phyloP scores from a whole-genome alignment of 2,329 filamentous ascomycete species.

The Cercospora brassicicola region DNA sequence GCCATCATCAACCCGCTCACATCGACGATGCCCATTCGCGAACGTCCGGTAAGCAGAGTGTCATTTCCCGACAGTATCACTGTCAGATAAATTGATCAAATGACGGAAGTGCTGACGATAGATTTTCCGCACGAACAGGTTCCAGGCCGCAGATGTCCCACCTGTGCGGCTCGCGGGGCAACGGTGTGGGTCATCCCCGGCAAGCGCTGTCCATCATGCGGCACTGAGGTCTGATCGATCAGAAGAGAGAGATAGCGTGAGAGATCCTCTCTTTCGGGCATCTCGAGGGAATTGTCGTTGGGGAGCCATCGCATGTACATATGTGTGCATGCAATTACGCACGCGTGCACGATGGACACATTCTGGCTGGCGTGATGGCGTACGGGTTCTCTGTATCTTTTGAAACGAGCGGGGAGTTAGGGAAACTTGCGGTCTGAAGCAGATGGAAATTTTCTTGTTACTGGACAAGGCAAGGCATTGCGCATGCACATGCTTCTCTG shows the following conservation, averaged over 20 bases:
- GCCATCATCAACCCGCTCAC: neutral
- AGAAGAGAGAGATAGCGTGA: neutral
- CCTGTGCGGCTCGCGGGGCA: conserved; percentile 34
- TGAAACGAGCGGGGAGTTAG: neutral
- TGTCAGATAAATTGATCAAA: neutral
- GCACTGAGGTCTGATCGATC: conserved; percentile 31
- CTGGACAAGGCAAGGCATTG: neutral
- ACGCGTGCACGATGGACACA: neutral
- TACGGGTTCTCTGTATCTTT: neutral
- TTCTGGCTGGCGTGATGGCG: neutral
- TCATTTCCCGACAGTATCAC: neutral
- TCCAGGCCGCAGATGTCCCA: conserved; percentile 37
- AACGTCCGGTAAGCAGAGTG: conserved; percentile 1
- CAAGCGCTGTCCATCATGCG: conserved; percentile 40
- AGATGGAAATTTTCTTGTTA: neutral
- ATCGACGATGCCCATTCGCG: neutral
- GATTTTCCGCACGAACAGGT: conserved; percentile 31
- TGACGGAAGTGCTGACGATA: neutral
- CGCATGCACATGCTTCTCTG: neutral
- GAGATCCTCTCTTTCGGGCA: neutral
- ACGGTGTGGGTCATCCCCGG: conserved; percentile 41
- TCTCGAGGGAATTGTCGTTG: neutral
- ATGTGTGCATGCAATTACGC: neutral
- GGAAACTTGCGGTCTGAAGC: neutral
- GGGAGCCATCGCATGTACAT: neutral